A percentile compares a stretch with the other conserved stretches of the same genome.
phyloP scores from a whole-genome alignment of 2,329 filamentous ascomycete genomes.

The Fusarium subglutinans region DNA sequence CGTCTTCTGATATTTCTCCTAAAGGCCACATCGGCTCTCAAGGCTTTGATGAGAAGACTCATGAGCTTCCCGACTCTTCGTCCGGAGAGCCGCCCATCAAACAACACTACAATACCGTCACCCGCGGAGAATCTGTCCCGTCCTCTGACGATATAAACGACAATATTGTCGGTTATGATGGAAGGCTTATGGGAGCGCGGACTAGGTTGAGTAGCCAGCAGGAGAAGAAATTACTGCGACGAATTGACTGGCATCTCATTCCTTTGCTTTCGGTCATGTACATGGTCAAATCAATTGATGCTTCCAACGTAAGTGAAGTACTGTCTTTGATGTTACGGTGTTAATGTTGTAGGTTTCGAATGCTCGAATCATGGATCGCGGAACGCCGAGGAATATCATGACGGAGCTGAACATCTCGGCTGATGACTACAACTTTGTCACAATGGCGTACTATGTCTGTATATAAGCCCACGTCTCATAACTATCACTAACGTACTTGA shows the following conservation, averaged over 20 bases:
- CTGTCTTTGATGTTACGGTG: rapidly evolving
- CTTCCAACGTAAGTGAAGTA: rapidly evolving
- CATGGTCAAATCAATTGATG: neutral
- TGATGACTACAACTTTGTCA: neutral
- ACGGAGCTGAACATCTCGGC: neutral
- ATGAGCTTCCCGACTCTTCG: neutral
- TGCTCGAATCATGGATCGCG: neutral
- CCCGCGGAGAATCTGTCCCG: neutral
- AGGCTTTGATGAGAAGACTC: neutral
- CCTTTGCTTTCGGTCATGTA: neutral
- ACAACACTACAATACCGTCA: neutral
- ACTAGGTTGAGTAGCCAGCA: neutral
- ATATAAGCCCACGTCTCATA: rapidly evolving
- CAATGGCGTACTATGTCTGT: neutral
- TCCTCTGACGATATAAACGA: rapidly evolving
- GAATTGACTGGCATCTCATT: neutral
- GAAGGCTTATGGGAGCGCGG: neutral
- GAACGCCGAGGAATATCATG: neutral
- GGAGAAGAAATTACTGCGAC: neutral
- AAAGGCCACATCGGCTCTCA: neutral
- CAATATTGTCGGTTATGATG: neutral
- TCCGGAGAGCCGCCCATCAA: rapidly evolving
- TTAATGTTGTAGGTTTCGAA: neutral
- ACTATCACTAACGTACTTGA: neutral
- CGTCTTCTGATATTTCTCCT: neutral